Evolutionary conservation across 805 yeast genomes (phyloP).

Genomic region (Hagleromyces aurorensis): DNA sequence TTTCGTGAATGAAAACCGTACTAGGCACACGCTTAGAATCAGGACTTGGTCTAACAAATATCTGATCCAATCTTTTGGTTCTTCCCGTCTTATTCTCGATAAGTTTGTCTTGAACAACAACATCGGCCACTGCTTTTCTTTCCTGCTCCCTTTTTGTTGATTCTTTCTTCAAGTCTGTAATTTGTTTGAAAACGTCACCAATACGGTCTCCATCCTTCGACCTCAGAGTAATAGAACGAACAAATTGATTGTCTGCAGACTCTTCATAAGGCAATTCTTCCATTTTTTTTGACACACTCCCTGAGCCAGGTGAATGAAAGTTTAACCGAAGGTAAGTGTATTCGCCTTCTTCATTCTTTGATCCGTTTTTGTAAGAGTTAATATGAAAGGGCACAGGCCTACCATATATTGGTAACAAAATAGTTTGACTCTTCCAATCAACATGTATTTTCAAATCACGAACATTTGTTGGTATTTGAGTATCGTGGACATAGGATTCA

Average conservation of each 20-base stretch:
- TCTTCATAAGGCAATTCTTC: constrained; percentile 89
- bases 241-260: constrained; percentile 74
- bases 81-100: constrained; percentile 77
- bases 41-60: constrained; percentile 90
- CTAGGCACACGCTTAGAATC: constrained; percentile 96
- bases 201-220: constrained; percentile 87
- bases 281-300: constrained; percentile 58
- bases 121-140: constrained; percentile 86
- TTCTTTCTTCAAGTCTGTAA: constrained; percentile 86
- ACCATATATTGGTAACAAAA: constrained; percentile 85
- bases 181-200: constrained; percentile 81
- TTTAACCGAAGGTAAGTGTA: constrained; percentile 84
- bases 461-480: constrained; percentile 80
- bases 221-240: constrained; percentile 79
- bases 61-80: constrained; percentile 78
- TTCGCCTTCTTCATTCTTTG: constrained; percentile 94
- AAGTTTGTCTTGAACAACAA: constrained; percentile 83
- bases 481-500: constrained; percentile 89
- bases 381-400: constrained; percentile 98
- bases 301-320: constrained; percentile 87
- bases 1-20: constrained; percentile 82
- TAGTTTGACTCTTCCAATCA: constrained; percentile 81
- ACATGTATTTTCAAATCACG: constrained; percentile 81
- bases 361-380: constrained; percentile 87
- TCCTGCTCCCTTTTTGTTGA: constrained; percentile 87